These are phyloP conservation scores for Metarhizium robertsii DNA, from an alignment of 2,329 filamentous ascomycete genomes.

Conservation along the genomic window DNA sequence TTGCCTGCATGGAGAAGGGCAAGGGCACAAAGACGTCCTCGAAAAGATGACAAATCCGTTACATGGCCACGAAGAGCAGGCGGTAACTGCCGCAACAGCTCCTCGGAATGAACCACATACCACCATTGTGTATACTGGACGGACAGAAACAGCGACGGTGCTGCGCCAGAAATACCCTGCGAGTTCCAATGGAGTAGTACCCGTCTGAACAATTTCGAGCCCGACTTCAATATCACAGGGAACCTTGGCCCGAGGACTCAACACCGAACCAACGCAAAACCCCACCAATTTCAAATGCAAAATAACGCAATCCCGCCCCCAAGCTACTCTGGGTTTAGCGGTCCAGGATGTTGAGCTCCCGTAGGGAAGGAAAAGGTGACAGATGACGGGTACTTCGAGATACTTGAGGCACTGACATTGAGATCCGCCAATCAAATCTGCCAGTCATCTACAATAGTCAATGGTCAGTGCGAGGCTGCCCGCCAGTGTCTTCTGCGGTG, in stretches of 20 bases:
- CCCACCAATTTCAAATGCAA: constrained; percentile 4
- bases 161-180: not conserved
- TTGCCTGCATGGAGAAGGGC: constrained; percentile 7
- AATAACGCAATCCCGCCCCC: constrained; percentile 11
- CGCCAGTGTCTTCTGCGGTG: not conserved
- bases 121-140: not conserved
- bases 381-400: constrained; percentile 12
- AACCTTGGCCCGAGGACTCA: not conserved
- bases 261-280: not conserved
- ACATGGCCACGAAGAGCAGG: not conserved
- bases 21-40: not conserved
- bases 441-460: not conserved
- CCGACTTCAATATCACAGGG: not conserved
- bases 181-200: not conserved
- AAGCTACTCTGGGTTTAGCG: constrained; percentile 15
- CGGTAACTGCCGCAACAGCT: not conserved
- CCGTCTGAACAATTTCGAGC: not conserved
- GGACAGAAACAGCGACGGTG: not conserved
- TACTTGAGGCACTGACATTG: constrained; percentile 7
- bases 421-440: constrained; percentile 1
- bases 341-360: constrained; percentile 5
- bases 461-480: not conserved
- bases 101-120: not conserved
- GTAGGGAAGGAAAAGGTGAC: constrained; percentile 11
- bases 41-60: not conserved